These are phyloP conservation scores for Lomentospora prolificans DNA, from an alignment of 2,329 filamentous ascomycete species.

Conservation along the genomic window DNA sequence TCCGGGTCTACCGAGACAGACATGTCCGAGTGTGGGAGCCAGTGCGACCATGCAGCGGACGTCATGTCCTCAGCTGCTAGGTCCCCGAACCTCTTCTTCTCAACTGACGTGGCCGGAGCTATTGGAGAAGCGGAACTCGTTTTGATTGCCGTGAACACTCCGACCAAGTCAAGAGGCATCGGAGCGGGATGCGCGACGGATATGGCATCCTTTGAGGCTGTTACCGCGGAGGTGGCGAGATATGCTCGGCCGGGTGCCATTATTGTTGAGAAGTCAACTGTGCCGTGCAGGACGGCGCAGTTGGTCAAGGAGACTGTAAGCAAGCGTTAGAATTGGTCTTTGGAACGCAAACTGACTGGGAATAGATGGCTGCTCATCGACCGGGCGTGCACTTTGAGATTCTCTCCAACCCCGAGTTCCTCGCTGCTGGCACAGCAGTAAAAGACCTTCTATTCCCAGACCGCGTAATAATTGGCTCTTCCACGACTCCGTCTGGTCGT, in stretches of 20 bases:
- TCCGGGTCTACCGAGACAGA: conserved; percentile 19
- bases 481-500: conserved; percentile 47
- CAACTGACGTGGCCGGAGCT: conserved; percentile 50
- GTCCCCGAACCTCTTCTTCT: conserved; percentile 62
- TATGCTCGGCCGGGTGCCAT: conserved; percentile 58
- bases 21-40: conserved; percentile 20
- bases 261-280: conserved; percentile 74
- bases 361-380: conserved; percentile 49
- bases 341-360: too few species aligned
- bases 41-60: conserved; percentile 14
- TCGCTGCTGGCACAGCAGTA: conserved; percentile 69
- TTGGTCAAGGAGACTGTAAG: conserved; percentile 58
- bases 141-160: conserved; percentile 69
- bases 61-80: conserved; percentile 31
- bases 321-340: conserved; percentile 9
- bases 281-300: conserved; percentile 65
- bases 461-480: conserved; percentile 65
- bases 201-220: conserved; percentile 62
- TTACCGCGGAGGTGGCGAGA: conserved; percentile 56
- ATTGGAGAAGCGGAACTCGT: conserved; percentile 63
- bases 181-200: conserved; percentile 65
- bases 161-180: conserved; percentile 60
- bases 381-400: conserved; percentile 62
- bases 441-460: conserved; percentile 61
- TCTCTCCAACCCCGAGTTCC: conserved; percentile 72